A percentile compares a stretch with the other conserved stretches of the same genome.
Conservation (phyloP, 2,329 filamentous ascomycete species). For the Colletotrichum tanaceti region DNA sequence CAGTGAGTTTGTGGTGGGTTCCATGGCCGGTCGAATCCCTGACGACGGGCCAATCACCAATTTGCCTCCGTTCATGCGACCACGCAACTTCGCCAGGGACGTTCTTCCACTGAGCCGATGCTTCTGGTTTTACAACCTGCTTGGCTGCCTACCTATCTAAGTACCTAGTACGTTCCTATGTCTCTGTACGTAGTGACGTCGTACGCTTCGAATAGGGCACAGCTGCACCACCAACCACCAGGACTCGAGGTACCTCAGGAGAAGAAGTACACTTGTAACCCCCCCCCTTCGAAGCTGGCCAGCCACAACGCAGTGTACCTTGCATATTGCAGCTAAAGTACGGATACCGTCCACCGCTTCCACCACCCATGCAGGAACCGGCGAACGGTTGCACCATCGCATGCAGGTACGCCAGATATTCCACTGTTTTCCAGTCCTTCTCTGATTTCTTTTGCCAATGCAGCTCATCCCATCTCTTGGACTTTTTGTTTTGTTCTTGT, state of each 20-base stretch:
- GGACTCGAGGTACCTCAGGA: slow-evolving; percentile 20
- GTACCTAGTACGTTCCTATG: too few species aligned
- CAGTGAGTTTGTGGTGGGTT: slow-evolving; percentile 21
- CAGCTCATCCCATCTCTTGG: slow-evolving; percentile 8
- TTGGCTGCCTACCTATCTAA: too few species aligned
- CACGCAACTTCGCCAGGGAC: slow-evolving; percentile 24
- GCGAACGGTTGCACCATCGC: slow-evolving; percentile 29
- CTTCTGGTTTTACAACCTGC: background rate
- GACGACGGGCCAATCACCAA: slow-evolving; percentile 34
- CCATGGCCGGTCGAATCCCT: slow-evolving; percentile 28
- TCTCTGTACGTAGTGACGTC: too few species aligned
- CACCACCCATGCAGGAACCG: slow-evolving; percentile 39
- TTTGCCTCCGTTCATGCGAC: slow-evolving; percentile 40
- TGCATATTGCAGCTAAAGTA: slow-evolving; percentile 36
- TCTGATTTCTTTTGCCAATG: slow-evolving; percentile 8
- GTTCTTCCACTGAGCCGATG: slow-evolving; percentile 17
- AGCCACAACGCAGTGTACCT: slow-evolving; percentile 27
- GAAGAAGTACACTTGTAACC: slow-evolving; percentile 17
- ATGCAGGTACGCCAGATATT: slow-evolving; percentile 38
- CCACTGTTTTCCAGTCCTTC: slow-evolving; percentile 17
- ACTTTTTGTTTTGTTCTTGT: too few species aligned
- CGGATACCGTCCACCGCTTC: too few species aligned
- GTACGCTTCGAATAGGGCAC: background rate
- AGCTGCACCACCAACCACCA: background rate
- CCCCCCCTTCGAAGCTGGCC: background rate